A percentile compares a stretch with the other conserved stretches of the same genome.
Evolutionary conservation across 495 filamentous ascomycete genomes (phyloP).

Genomic region (Jackrogersella minutella): DNA sequence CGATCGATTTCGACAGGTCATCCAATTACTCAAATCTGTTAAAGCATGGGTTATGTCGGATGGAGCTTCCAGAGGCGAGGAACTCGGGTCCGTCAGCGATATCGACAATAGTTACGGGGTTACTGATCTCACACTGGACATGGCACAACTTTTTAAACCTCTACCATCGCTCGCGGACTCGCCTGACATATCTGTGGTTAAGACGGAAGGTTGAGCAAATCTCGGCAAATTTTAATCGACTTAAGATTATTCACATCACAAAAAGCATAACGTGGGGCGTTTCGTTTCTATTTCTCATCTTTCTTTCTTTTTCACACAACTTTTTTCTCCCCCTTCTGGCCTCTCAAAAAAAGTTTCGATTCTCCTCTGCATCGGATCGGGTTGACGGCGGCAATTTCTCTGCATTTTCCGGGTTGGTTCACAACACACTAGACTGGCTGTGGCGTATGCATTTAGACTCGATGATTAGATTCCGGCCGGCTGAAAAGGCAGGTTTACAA

Average conservation of each 20-base stretch:
- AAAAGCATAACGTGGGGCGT: conserved; percentile 37
- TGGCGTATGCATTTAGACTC: conserved; percentile 49
- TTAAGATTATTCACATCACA: conserved; percentile 19
- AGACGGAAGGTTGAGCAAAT: conserved; percentile 42
- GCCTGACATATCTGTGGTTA: conserved; percentile 44
- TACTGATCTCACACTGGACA: conserved; percentile 68
- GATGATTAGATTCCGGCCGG: conserved; percentile 46
- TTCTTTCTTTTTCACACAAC: not conserved
- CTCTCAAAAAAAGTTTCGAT: conserved; percentile 49
- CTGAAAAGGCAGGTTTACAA: conserved; percentile 33
- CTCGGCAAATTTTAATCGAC: conserved; percentile 18
- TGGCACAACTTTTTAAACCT: conserved; percentile 69
- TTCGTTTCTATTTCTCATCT: conserved; percentile 34
- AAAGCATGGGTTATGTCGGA: conserved; percentile 63
- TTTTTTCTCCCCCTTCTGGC: conserved; percentile 1
- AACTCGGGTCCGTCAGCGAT: conserved; percentile 64
- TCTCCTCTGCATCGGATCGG: conserved; percentile 54
- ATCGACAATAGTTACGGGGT: conserved; percentile 68
- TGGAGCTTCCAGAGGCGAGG: conserved; percentile 59
- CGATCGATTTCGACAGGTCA: conserved; percentile 64
- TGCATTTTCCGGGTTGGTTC: conserved; percentile 55
- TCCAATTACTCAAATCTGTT: conserved; percentile 65
- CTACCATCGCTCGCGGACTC: conserved; percentile 48
- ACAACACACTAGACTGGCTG: conserved; percentile 56
- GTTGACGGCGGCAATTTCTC: conserved; percentile 52